These are phyloP conservation scores for Quercus bicolor DNA, from an alignment of 306 rosid genomes.

Conservation along the genomic window DNA sequence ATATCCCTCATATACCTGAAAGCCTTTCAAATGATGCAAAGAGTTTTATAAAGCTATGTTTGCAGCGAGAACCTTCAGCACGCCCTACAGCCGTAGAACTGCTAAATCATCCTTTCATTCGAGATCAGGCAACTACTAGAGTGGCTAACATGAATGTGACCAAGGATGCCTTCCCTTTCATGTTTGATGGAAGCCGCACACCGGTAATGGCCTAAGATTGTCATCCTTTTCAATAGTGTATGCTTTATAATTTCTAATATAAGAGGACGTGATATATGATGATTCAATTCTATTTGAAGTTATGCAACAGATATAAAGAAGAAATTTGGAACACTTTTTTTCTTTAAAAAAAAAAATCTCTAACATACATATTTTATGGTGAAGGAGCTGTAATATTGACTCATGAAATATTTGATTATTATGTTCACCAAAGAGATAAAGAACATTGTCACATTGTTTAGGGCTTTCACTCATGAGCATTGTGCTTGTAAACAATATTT, in stretches of 20 bases:
- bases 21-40: slow-evolving; percentile 85
- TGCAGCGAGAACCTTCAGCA: slow-evolving; percentile 74
- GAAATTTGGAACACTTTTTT: neutral
- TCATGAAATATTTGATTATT: neutral
- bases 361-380: neutral
- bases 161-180: slow-evolving; percentile 63
- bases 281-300: neutral
- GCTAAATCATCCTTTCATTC: slow-evolving; percentile 79
- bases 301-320: neutral
- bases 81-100: slow-evolving; percentile 75
- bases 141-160: slow-evolving; percentile 55
- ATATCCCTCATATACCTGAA: slow-evolving; percentile 90
- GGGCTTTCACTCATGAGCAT: neutral
- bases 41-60: slow-evolving; percentile 65
- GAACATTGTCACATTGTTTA: neutral
- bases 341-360: neutral
- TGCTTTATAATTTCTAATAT: neutral
- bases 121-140: slow-evolving; percentile 68
- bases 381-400: neutral
- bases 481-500: neutral
- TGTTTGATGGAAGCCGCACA: slow-evolving; percentile 80
- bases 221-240: neutral
- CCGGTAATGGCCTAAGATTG: slow-evolving; percentile 53
- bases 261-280: neutral
- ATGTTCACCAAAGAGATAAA: neutral